Evolutionary conservation across 176 grass and related monocot genomes (phyloP).

Genomic region (Eleusine indica): DNA sequence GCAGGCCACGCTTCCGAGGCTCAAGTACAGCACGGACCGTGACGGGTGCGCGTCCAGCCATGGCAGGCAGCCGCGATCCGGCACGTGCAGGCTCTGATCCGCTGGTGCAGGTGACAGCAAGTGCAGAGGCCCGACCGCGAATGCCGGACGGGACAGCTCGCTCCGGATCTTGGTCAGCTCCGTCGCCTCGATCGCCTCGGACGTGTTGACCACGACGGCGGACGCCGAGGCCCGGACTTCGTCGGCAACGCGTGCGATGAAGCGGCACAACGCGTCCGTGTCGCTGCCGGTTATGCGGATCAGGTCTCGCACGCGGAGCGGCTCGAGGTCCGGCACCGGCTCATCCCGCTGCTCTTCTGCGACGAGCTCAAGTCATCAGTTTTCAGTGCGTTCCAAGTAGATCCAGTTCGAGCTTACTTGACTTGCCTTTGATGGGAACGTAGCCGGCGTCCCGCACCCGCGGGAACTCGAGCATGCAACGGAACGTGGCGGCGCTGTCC

Average conservation of each 20-base stretch:
- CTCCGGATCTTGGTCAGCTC: slow-evolving; percentile 22
- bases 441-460: background rate
- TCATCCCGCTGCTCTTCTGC: background rate
- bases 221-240: background rate
- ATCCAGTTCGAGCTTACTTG: background rate
- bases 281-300: background rate
- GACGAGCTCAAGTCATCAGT: background rate
- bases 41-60: slow-evolving; percentile 40
- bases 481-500: slow-evolving; percentile 9
- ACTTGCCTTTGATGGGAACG: slow-evolving; percentile 9
- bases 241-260: background rate
- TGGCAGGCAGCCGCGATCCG: slow-evolving; percentile 33
- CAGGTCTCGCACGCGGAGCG: slow-evolving; percentile 14
- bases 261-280: background rate
- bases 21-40: slow-evolving; percentile 46
- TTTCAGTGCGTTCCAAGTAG: background rate
- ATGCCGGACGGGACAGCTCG: background rate
- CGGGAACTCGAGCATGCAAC: background rate
- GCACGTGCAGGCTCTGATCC: background rate
- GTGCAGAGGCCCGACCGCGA: slow-evolving; percentile 41
- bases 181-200: slow-evolving; percentile 25
- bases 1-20: slow-evolving; percentile 19
- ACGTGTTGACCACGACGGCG: slow-evolving; percentile 34
- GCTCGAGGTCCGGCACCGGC: background rate
- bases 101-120: background rate